Base-by-base conservation (phyloP, 768 basidiomycete species). In the Peribolospora baueri region DNA sequence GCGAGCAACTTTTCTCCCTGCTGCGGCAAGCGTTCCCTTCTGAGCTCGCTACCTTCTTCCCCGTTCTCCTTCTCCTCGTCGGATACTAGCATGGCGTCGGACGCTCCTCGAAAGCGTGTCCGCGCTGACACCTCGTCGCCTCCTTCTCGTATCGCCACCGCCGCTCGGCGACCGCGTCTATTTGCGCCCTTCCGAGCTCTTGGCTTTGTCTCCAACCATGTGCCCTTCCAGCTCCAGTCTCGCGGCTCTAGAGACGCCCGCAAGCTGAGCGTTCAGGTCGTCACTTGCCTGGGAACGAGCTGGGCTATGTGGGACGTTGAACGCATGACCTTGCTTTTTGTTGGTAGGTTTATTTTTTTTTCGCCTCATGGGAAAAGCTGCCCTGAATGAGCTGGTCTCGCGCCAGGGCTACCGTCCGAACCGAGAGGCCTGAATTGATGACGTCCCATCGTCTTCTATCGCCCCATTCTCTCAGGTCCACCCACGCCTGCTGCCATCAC, bases 281-380 rank as follows among this genome's bases (percentile, higher is more conserved):
- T 93, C 42, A 90, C 86, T 8, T 88, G 84, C 62, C 68, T 95
- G 6, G 90, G 91, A 5, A 76, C 72, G 56, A 77, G 83, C 60
- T 97, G 90, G 90, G 84, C 87, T 13, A 71, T 93, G 63, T 97
- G 91, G 91, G 87, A 93, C 61, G 90, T 86, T 25, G 83, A 79
- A 38, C 87, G 81, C 68, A 88, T 97, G 84, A 74, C 73, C 41
- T 69, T 97, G 55, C 73, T 95, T 43, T 97, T 98, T 65, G 87
- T 90, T 57, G 86, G 91, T 85, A 68, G 70, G 85, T 75, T 41
- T 46, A 54, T 53, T 2, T 39, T 25, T 11, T 10, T 7, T 8
- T 36, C 9, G 49, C 25, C 25, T 11, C 37, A 51, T 41, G 3
- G 51, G 40, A 5, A 10, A n/a, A 8, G 46, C 39, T 48, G 8